These are phyloP conservation scores for Clavariopsis aquatica DNA, from an alignment of 495 filamentous ascomycete genomes.

Conservation along the genomic window DNA sequence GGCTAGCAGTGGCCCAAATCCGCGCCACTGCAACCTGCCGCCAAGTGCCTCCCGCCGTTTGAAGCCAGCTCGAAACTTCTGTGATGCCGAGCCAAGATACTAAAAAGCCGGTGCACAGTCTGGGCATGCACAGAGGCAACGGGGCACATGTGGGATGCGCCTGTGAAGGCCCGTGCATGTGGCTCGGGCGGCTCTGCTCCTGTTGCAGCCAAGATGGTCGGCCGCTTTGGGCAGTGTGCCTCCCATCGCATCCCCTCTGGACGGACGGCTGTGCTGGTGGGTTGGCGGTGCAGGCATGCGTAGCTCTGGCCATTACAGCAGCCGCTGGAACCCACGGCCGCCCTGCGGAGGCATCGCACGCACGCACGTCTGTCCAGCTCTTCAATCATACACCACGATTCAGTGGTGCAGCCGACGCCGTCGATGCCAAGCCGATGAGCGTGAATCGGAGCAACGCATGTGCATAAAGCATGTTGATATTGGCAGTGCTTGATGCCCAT, in stretches of 20 bases:
- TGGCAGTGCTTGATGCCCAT: slow-evolving; percentile 4
- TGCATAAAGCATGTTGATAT: neutral
- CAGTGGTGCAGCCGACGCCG: no score
- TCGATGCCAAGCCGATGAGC: neutral
- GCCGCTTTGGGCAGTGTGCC: neutral
- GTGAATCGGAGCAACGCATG: neutral
- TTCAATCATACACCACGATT: no score
- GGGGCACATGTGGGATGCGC: neutral
- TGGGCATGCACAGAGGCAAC: neutral
- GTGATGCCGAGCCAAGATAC: slow-evolving; percentile 31
- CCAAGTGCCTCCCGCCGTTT: slow-evolving; percentile 27
- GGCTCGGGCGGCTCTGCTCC: slow-evolving; percentile 8
- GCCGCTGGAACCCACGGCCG: no score
- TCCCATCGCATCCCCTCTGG: neutral
- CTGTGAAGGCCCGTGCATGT: slow-evolving; percentile 3
- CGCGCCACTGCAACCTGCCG: neutral
- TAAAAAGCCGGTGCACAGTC: slow-evolving; percentile 11
- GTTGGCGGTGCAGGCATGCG: slow-evolving; percentile 2
- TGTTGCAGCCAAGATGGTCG: slow-evolving; percentile 27
- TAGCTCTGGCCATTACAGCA: slow-evolving; percentile 16
- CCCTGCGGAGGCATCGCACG: no score
- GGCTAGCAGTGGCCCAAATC: slow-evolving; percentile 12
- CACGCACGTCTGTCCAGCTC: no score
- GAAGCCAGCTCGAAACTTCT: slow-evolving; percentile 28
- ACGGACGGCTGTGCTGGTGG: neutral